Base-by-base conservation (phyloP, 768 basidiomycete genomes). In the Sporobolomyces roseus region DNA sequence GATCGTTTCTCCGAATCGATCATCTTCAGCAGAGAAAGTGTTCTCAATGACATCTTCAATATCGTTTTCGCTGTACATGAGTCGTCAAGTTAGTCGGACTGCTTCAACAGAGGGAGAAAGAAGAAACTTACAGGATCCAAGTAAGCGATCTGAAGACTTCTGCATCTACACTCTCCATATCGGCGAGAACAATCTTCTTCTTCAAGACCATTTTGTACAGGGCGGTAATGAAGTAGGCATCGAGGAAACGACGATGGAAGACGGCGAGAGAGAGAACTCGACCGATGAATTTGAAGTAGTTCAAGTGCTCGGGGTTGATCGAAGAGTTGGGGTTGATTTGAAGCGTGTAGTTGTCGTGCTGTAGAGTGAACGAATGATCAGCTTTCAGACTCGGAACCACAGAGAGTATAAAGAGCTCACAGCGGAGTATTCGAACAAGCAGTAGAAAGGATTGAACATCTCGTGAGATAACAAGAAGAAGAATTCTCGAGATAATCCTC, bases 181-280 rank as follows among this genome's bases (percentile, higher is more conserved):
- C 96, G 5, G 88, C 85, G 43, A 98, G 79, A 0, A 88, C 89
- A 35, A 98, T 93, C 81, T 96, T 94, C 83, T 98, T 98, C 83
- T 89, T 91, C 76, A 99, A 78, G 63, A 97, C 93, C 92, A 98
- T 97, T 83, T 98, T 99, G 85, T 99, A 98, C 84, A 99, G 96
- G 76, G 90, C 90, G 77, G 93, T 92, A 74, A 98, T 96, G 35
- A 99, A 99, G 83, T 98, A 98, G 29, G 93, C 96, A 74, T 99
- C 96, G 72, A 99, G 81, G 87, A 98, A 98, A 14, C 96, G 90
- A 63, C 96, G 87, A 78, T 98, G 96, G 87, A 98, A 99, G 79
- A 99, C 97, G 70, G 91, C 94, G 49, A 98, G 84, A 51, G 96
- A 96, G 62, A 98, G 83, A 77, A 88, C 90, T 38, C 96, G 87